Conservation (phyloP, 2,329 filamentous ascomycete species). For the Coleophoma crateriformis region DNA sequence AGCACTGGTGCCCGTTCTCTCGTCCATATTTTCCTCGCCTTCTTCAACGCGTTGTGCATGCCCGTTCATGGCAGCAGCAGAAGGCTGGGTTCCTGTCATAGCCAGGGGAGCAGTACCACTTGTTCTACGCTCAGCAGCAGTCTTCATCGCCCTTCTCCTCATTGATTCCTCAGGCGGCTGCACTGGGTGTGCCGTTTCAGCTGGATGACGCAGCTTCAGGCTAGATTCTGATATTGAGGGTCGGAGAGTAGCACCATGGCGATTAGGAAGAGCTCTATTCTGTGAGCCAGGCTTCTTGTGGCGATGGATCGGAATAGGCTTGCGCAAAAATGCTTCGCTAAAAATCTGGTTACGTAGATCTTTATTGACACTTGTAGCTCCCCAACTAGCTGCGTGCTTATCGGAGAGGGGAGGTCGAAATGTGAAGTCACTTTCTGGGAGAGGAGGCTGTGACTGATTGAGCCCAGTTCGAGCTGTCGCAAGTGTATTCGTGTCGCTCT, state of each 20-base stretch:
- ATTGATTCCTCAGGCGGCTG: constrained; percentile 39
- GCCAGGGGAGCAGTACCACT: constrained; percentile 3
- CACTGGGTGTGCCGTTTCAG: constrained; percentile 1
- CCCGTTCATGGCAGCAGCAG: constrained; percentile 7
- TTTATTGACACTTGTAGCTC: constrained; percentile 86
- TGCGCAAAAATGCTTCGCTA: constrained; percentile 83
- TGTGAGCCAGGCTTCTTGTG: constrained; percentile 61
- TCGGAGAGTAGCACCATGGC: constrained; percentile 34
- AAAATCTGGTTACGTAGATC: constrained; percentile 85
- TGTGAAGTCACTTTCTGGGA: constrained; percentile 9
- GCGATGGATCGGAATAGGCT: constrained; percentile 74
- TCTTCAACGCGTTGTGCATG: constrained; percentile 20
- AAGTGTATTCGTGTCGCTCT: constrained; percentile 13
- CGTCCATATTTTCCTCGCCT: constrained; percentile 24
- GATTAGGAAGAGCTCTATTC: constrained; percentile 55
- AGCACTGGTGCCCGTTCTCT: constrained; percentile 56
- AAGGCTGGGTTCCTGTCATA: constrained; percentile 7
- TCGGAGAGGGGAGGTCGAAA: constrained; percentile 43
- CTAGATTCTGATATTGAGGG: constrained; percentile 25
- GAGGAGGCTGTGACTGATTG: constrained; percentile 12
- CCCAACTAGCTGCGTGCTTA: constrained; percentile 67
- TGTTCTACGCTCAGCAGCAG: constrained; percentile 16
- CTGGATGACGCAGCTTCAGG: constrained; percentile 18
- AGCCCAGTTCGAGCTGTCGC: constrained; percentile 29
- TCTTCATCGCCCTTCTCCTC: constrained; percentile 23